Base-by-base conservation (phyloP, 306 rosid species). In the Medicago arabica region DNA sequence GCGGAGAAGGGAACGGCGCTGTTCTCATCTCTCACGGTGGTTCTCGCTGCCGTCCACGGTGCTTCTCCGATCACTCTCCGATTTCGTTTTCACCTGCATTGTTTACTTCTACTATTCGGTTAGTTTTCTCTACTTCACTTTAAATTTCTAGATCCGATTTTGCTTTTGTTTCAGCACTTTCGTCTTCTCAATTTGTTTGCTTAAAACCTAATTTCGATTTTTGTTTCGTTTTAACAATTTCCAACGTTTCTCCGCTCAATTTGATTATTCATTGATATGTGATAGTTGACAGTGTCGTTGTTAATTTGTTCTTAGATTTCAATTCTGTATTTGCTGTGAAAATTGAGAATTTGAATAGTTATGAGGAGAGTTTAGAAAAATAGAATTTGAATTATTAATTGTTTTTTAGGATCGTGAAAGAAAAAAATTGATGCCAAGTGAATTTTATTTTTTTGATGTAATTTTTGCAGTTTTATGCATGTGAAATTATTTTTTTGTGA, bases 101-200 rank as follows among this genome's bases (percentile, higher is more conserved):
- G 66, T 43, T n/a, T 43, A 44, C 77, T 34, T 3, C 74, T 16
- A 15, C 70, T 46, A 17, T 44, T 76, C 23, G 84, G 86, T 85
- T 38, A 54, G 75, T 79, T 71, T 3, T 40, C 12, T 21, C 25
- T 4, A 4, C 85, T 86, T 81, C 73, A 1, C 7, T 9, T 38
- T 7, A 4, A 1, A 10, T 66, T 76, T 51, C 25, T 64, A 83
- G 96, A 89, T 92, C 88, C 86, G 79, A 72, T 53, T 46, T 21
- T 53, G 19, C 13, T 40, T 7, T 63, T 53, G 47, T 54, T 71
- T 67, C 16, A 11, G 4, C 12, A n/a, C 72, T 62, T 1, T 36
- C 15, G 0, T 9, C 5, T 38, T 7, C 31, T 16, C 16, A 68
- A 34, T 54, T 50, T 41, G 23, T 71, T 40, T 44, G 53, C 34